Base-by-base conservation (phyloP, 352 stramenopile species). In the Phytopythium litorale region DNA sequence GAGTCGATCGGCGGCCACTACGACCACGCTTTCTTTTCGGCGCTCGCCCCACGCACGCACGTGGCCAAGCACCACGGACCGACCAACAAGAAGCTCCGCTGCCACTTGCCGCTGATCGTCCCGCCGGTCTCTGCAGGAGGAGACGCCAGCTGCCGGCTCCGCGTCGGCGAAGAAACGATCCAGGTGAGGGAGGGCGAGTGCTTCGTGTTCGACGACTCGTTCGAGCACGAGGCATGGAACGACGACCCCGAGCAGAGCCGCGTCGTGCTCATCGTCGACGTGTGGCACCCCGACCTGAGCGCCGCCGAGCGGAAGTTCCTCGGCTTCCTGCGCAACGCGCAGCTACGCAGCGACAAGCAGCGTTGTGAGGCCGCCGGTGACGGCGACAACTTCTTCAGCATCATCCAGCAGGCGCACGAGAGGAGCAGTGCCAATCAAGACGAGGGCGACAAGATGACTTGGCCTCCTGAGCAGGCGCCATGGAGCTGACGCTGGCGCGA, bases 171-270 rank as follows among this genome's bases (percentile, higher is more conserved):
- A 53, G 71, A 94, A 55, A 72, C 79, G 12, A 69, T 94, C 25
- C 37, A 78, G 19, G 92, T 90, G 55, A 58, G 88, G 46, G 80
- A 97, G 65, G 96, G 95, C 53, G 90, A 98, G 49, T 96, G 91
- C n/a, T 81, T 99, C 33, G 67, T 99, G 6, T 98, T 99, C 63
- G 97, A 99, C 73, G 97, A 99, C 79, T 97, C 88, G 28, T 99
- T 98, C 72, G 92, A 99, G 75, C 97, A 99, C 74, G 91, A 99
- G 74, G 97, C 98, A 6, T 99, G 96, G 96, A 99, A 99, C 74
- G 78, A 91, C 57, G 77, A 94, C 54, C 57, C 89, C 23, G 87
- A 73, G 1, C 78, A 82, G 37, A 79, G 75, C 48, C 81, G 97
- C 9, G 94, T 99, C 18, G 73, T 98, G 43, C 75, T 98, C 11